A percentile compares a stretch with the other conserved stretches of the same genome.
Evolutionary conservation across 352 stramenopile species (phyloP).

Genomic region (Vaucheria bursata): DNA sequence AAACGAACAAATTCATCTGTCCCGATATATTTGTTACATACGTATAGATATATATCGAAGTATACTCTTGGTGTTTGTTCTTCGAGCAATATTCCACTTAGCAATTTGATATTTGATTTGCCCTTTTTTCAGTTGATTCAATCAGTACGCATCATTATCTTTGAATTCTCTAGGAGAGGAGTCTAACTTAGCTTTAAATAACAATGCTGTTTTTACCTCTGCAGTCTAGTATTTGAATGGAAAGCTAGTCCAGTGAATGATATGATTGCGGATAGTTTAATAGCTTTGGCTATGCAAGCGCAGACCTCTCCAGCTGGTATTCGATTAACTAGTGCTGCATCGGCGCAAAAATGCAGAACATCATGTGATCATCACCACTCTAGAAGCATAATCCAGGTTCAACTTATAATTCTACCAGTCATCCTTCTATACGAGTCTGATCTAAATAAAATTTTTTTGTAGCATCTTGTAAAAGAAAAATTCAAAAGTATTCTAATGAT

Average conservation of each 20-base stretch:
- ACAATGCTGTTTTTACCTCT: not conserved
- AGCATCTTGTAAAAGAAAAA: not conserved
- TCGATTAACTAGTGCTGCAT: not conserved
- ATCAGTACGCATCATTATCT: too few relatives aligned
- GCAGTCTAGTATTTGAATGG: slow-evolving; percentile 31
- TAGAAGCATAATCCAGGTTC: not conserved
- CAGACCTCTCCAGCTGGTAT: slow-evolving; percentile 13
- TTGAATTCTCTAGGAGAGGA: too few relatives aligned
- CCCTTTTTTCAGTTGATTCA: too few relatives aligned
- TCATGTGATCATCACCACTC: not conserved
- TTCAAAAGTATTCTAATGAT: not conserved
- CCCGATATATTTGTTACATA: too few relatives aligned
- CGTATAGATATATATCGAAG: too few relatives aligned
- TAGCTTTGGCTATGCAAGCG: slow-evolving; percentile 36
- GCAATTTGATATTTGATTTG: too few relatives aligned
- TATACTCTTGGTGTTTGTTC: too few relatives aligned
- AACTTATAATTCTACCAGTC: not conserved
- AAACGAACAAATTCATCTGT: too few relatives aligned
- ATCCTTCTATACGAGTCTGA: not conserved
- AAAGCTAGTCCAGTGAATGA: slow-evolving; percentile 40
- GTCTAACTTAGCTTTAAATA: not conserved
- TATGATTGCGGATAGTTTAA: slow-evolving; percentile 41
- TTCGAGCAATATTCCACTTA: too few relatives aligned
- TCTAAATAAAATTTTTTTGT: not conserved
- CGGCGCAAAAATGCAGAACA: not conserved